Percentiles rank a stretch among this genome's conserved stretches.
phyloP scores from a whole-genome alignment of 2,329 filamentous ascomycete species.

The Sarocladium brachiariae region DNA sequence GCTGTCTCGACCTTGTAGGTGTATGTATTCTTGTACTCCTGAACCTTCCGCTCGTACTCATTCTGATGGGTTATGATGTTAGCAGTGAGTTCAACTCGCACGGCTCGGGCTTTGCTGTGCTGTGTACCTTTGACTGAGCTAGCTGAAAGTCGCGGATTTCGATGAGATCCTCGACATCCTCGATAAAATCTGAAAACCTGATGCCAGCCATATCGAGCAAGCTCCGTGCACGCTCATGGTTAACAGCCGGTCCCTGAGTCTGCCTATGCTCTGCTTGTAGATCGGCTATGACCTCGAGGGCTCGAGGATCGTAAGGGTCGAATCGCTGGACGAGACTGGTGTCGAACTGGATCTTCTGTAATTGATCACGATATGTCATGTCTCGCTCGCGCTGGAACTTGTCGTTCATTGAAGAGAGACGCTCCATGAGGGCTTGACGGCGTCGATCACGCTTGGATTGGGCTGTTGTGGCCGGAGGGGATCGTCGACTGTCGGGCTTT shows the following conservation, averaged over 20 bases:
- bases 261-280: conserved; percentile 50
- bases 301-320: conserved; percentile 67
- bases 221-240: conserved; percentile 41
- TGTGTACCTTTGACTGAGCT: conserved; percentile 69
- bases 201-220: conserved; percentile 71
- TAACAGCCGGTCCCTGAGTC: conserved; percentile 31
- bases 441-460: conserved; percentile 86
- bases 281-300: conserved; percentile 65
- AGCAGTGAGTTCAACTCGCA: not conserved
- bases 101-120: not conserved
- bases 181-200: conserved; percentile 77
- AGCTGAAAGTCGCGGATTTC: conserved; percentile 82
- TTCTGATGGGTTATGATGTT: conserved; percentile 33
- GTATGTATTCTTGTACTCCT: conserved; percentile 52
- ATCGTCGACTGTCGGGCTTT: conserved; percentile 27
- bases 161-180: conserved; percentile 79
- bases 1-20: conserved; percentile 57
- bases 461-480: conserved; percentile 27
- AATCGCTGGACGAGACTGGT: conserved; percentile 80
- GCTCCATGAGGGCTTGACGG: conserved; percentile 73
- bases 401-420: conserved; percentile 66
- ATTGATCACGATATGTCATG: conserved; percentile 77
- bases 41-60: conserved; percentile 56
- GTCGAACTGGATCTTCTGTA: conserved; percentile 87
- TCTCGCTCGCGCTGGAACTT: conserved; percentile 78